A percentile compares a stretch with the other conserved stretches of the same genome.
These are phyloP conservation scores for Coniella vitis DNA, from an alignment of 2,329 filamentous ascomycete genomes.

Conservation along the genomic window DNA sequence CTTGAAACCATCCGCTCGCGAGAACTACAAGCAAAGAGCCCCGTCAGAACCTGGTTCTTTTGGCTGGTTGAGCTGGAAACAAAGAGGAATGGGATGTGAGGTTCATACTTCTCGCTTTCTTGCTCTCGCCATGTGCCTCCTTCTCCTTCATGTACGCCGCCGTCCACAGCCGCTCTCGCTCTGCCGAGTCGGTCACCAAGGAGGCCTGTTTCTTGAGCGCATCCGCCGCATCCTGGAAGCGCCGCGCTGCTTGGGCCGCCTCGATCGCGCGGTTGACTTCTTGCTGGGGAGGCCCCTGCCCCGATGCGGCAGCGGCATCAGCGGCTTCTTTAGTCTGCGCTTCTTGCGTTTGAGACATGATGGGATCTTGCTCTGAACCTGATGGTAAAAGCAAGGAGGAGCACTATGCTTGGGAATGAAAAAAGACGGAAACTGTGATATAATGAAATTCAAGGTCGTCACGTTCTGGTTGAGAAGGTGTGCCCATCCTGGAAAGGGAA, in stretches of 20 bases:
- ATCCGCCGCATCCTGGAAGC: constrained; percentile 15
- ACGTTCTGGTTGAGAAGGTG: too few species aligned
- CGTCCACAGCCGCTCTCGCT: constrained; percentile 11
- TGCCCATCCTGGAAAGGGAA: background rate
- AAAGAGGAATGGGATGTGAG: too few species aligned
- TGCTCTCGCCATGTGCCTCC: constrained; percentile 15
- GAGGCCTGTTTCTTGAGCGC: constrained; percentile 13
- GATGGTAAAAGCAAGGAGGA: background rate
- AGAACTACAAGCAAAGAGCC: constrained; percentile 1
- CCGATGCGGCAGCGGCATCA: background rate
- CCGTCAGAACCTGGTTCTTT: too few species aligned
- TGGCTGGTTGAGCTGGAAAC: too few species aligned
- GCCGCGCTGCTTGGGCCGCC: constrained; percentile 9
- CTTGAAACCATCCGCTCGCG: constrained; percentile 14
- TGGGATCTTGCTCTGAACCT: too few species aligned
- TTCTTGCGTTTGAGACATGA: constrained; percentile 6
- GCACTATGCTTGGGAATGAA: background rate
- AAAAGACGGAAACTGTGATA: background rate
- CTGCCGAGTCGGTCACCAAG: constrained; percentile 7
- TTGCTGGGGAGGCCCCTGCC: background rate
- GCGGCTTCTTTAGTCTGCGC: constrained; percentile 4
- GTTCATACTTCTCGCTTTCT: constrained; percentile 12
- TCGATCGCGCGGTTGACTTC: constrained; percentile 10
- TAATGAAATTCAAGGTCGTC: background rate
- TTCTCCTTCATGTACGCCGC: constrained; percentile 15